These are phyloP conservation scores for Mucor racemosus DNA, from an alignment of 371 early-diverging fungal species.

Conservation along the genomic window DNA sequence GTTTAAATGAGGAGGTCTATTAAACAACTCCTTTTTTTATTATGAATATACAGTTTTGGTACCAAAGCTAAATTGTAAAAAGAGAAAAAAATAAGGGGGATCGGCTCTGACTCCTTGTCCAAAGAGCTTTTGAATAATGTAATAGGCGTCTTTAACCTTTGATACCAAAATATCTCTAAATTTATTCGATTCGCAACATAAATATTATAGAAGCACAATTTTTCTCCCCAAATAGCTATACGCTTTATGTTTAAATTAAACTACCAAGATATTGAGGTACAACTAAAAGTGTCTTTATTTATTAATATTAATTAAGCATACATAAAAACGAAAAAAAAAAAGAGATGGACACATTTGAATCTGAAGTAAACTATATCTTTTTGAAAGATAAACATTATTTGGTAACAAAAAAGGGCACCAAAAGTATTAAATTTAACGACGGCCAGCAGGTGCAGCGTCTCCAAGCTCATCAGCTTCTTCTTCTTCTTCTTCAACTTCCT, in stretches of 20 bases:
- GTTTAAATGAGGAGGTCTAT: background rate
- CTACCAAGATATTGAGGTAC: background rate
- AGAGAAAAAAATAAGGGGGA: background rate
- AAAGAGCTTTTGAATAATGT: background rate
- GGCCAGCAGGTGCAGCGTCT: background rate
- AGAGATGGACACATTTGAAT: background rate
- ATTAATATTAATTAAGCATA: background rate
- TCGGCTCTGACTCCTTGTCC: background rate
- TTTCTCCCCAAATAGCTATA: background rate
- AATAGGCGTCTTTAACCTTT: background rate
- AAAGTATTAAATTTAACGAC: background rate
- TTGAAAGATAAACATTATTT: background rate
- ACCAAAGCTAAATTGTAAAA: background rate
- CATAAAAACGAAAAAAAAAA: background rate
- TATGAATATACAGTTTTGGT: background rate
- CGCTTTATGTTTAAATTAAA: background rate
- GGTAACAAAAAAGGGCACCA: background rate
- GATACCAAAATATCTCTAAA: too few relatives aligned
- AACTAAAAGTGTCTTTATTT: background rate
- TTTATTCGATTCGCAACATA: too few relatives aligned
- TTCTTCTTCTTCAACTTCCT: background rate
- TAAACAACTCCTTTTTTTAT: background rate
- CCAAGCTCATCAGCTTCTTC: slow-evolving; percentile 5
- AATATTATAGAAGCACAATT: too few relatives aligned
- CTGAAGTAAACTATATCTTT: background rate